Evolutionary conservation across 441 rosid species (phyloP).

Genomic region (Biscutella laevigata): DNA sequence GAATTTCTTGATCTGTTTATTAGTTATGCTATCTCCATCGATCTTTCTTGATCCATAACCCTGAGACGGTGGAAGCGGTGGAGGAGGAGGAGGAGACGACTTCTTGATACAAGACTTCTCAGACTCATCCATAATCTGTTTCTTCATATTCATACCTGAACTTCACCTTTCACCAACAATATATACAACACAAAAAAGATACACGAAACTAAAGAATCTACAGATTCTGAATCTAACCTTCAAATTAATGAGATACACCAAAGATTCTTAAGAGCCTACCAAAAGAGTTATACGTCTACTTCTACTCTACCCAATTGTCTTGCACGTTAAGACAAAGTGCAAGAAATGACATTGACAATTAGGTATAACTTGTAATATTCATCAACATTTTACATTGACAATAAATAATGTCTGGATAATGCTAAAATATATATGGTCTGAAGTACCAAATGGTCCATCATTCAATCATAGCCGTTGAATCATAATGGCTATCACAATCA

Average conservation of each 20-base stretch:
- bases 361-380: conserved; percentile 28
- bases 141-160: conserved; percentile 27
- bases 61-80: conserved; percentile 44
- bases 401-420: conserved; percentile 18
- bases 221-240: conserved; percentile 26
- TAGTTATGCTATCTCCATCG: conserved; percentile 46
- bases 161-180: conserved; percentile 9
- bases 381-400: background rate
- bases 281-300: conserved; percentile 10
- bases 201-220: background rate
- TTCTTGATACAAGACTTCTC: conserved; percentile 21
- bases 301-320: conserved; percentile 21
- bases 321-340: conserved; percentile 21
- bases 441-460: background rate
- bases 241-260: conserved; percentile 29
- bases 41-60: conserved; percentile 35
- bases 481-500: conserved; percentile 16
- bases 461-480: conserved; percentile 22
- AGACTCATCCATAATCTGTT: conserved; percentile 29
- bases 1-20: conserved; percentile 65
- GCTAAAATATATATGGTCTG: conserved; percentile 16
- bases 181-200: conserved; percentile 13
- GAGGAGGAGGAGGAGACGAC: conserved; percentile 34
- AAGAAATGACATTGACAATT: conserved; percentile 37
- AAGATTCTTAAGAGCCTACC: conserved; percentile 19